Percentiles rank a stretch among this genome's conserved stretches.
Evolutionary conservation across 805 yeast species (phyloP).

Genomic region (Isabelozyma heimii): DNA sequence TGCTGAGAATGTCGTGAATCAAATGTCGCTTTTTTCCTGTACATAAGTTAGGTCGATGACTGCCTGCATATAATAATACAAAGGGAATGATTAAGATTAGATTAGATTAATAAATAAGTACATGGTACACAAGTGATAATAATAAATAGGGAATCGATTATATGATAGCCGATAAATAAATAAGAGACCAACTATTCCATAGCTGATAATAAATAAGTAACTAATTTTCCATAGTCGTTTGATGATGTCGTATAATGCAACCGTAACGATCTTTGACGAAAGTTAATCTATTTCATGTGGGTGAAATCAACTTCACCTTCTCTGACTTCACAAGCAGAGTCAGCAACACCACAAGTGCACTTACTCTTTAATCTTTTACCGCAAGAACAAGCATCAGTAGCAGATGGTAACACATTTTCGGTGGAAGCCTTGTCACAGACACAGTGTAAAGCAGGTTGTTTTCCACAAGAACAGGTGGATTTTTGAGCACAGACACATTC

Average conservation of each 20-base stretch:
- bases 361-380: constrained; percentile 52
- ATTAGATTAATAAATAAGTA: too few relatives aligned
- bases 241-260: not conserved
- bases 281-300: constrained; percentile 22
- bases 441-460: constrained; percentile 57
- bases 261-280: not conserved
- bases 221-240: not conserved
- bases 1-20: too few relatives aligned
- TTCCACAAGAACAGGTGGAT: constrained; percentile 64
- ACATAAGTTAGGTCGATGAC: too few relatives aligned
- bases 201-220: too few relatives aligned
- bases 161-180: too few relatives aligned
- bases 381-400: constrained; percentile 53
- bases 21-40: too few relatives aligned
- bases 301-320: constrained; percentile 65
- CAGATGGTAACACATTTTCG: constrained; percentile 47
- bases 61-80: too few relatives aligned
- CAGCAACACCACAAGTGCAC: constrained; percentile 55
- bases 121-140: too few relatives aligned
- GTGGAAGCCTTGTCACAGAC: constrained; percentile 49
- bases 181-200: too few relatives aligned
- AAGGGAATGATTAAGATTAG: too few relatives aligned
- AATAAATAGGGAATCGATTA: too few relatives aligned
- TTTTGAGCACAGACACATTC: constrained; percentile 58
- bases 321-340: constrained; percentile 32